Evolutionary conservation across 1,284 basidiomycete species (phyloP), one percentile per base, ranked within the genome.

Genomic region (Ceratobasidium sp.): DNA sequence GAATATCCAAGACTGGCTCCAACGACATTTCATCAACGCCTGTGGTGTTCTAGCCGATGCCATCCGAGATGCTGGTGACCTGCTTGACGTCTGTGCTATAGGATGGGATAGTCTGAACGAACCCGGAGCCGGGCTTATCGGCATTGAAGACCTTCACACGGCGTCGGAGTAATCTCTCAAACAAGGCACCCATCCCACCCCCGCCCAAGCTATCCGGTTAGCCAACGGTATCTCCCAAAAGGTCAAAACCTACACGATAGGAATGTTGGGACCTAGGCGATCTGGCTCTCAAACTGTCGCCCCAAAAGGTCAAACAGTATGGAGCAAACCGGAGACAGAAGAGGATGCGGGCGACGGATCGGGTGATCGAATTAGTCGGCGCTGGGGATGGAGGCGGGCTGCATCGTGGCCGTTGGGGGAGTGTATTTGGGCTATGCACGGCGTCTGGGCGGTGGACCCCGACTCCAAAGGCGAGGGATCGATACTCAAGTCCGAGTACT

Each of bases 101-200:
- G 97, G 97, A 0, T 99, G 97, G 97, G 97, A 99, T 84, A 94
- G 93, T 82, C 87, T 99, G 86, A 99, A 99, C 84, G 97, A 99
- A 85, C 97, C 97, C 0, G 93, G 92, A 64, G 95, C 97, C 80
- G 97, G 97, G 0, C 88, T 97, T 78, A 90, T 95, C 67, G 95
- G 95, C 0, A 92, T 93, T 84, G 85, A 88, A 0, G 91, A 97
- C 84, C 87, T 99, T n/a, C 90, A 89, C 75, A 81, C 83, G 5
- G 90, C 95, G 0, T 86, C 86, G 13, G 86, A 89, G 61, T 94
- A 96, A 83, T 91, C 91, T 12, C 86, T 97, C 60, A 94, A 94
- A 83, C 97, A 95, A 83, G 97, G 97, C 0, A 92, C 95, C 0
- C 90, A 92, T 75, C 97, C 97, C 0, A 95, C 95, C 0, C 94